Evolutionary conservation across 1,139 yeast species (phyloP).

Genomic region (Ashbya aceris): DNA sequence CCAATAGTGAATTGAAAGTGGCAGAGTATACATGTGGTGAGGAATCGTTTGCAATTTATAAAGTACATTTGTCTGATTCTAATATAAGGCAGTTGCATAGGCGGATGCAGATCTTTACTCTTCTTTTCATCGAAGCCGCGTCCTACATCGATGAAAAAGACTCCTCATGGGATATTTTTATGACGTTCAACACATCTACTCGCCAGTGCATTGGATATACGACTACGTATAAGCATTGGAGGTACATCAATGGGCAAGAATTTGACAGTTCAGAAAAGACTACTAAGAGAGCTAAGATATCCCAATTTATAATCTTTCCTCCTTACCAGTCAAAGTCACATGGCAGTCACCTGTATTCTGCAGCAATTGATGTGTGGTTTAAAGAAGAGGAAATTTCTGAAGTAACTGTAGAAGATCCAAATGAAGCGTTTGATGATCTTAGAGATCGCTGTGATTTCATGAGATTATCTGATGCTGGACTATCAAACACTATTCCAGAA

Average conservation of each 20-base stretch:
- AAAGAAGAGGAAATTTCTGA: slow-evolving; percentile 49
- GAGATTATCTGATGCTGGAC: slow-evolving; percentile 35
- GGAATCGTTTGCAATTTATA: slow-evolving; percentile 32
- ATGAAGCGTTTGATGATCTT: slow-evolving; percentile 83
- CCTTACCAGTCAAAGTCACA: slow-evolving; percentile 62
- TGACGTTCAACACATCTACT: slow-evolving; percentile 28
- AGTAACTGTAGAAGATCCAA: slow-evolving; percentile 90
- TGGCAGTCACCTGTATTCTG: slow-evolving; percentile 58
- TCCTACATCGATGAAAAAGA: slow-evolving; percentile 74
- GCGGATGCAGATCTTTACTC: slow-evolving; percentile 68
- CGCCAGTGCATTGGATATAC: slow-evolving; percentile 60
- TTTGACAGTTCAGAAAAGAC: slow-evolving; percentile 41
- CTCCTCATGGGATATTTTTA: slow-evolving; percentile 56
- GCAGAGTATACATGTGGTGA: slow-evolving; percentile 30
- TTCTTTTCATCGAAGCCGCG: slow-evolving; percentile 90
- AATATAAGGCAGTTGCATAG: slow-evolving; percentile 47
- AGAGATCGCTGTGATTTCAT: slow-evolving; percentile 75
- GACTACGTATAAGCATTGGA: slow-evolving; percentile 81
- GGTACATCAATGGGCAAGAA: slow-evolving; percentile 46
- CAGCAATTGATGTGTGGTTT: slow-evolving; percentile 48
- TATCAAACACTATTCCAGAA: slow-evolving; percentile 22
- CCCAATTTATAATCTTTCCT: slow-evolving; percentile 82
- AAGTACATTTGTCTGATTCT: slow-evolving; percentile 23
- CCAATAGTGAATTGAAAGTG: slow-evolving; percentile 12
- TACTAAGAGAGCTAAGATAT: slow-evolving; percentile 61